phyloP scores from a whole-genome alignment of 2,329 filamentous ascomycete species.

The Blastomyces silverae region DNA sequence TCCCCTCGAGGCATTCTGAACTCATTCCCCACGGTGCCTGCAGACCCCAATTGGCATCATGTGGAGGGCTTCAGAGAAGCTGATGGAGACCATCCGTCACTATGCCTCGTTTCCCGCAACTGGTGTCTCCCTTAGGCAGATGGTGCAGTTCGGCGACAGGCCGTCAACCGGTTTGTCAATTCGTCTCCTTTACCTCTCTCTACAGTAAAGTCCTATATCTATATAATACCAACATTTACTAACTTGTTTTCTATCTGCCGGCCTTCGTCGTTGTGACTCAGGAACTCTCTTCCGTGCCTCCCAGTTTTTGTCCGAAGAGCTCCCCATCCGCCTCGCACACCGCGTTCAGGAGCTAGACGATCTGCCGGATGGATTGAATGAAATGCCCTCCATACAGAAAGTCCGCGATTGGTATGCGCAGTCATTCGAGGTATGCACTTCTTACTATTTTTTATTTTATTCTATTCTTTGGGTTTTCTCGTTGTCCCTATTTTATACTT shows the following conservation, averaged over 20 bases:
- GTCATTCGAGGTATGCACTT: slow-evolving; percentile 78
- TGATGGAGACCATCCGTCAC: slow-evolving; percentile 97
- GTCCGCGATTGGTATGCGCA: slow-evolving; percentile 99
- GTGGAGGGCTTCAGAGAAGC: slow-evolving; percentile 84
- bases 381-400: slow-evolving; percentile 93
- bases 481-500: slow-evolving; percentile 4
- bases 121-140: slow-evolving; percentile 91
- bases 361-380: slow-evolving; percentile 88
- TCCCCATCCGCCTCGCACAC: slow-evolving; percentile 92
- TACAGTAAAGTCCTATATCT: too few relatives aligned
- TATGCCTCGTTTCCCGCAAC: slow-evolving; percentile 97
- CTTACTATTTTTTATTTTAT: slow-evolving; percentile 16
- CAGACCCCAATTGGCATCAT: slow-evolving; percentile 44
- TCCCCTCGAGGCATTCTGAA: neutral
- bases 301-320: slow-evolving; percentile 95
- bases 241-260: neutral
- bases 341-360: slow-evolving; percentile 89
- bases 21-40: slow-evolving; percentile 6
- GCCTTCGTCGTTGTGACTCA: slow-evolving; percentile 32
- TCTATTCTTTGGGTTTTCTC: neutral
- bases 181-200: neutral
- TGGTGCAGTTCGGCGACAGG: slow-evolving; percentile 97
- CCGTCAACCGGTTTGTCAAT: slow-evolving; percentile 68
- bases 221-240: neutral
- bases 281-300: slow-evolving; percentile 95